Conservation (phyloP, 805 yeast species). For the Metschnikowia baotianmanensis region DNA sequence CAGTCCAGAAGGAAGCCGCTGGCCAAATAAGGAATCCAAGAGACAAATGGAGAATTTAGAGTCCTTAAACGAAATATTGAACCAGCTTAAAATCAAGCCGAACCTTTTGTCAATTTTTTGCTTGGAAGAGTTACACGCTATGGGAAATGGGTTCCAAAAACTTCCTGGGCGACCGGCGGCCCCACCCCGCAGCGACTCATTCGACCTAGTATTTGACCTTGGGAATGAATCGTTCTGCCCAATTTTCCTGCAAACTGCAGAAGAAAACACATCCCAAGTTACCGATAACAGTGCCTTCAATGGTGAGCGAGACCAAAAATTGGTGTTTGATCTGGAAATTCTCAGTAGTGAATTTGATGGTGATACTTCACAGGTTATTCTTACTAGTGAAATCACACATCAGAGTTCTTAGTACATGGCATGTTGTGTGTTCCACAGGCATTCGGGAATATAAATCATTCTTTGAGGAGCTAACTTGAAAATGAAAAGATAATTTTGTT, state of each 20-base stretch:
- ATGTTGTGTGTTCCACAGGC: too few species aligned
- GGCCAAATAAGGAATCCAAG: too few species aligned
- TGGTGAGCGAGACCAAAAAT: conserved; percentile 4
- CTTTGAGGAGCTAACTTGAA: conserved; percentile 3
- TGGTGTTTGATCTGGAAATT: conserved; percentile 16
- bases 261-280: not conserved
- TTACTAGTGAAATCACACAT: conserved; percentile 4
- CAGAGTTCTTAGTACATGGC: too few species aligned
- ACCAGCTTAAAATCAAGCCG: conserved; percentile 19
- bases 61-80: conserved; percentile 19
- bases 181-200: conserved; percentile 1
- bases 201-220: conserved; percentile 13
- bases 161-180: conserved; percentile 6
- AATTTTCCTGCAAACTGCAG: conserved; percentile 13
- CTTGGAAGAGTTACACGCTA: conserved; percentile 10
- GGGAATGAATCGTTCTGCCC: conserved; percentile 17
- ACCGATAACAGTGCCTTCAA: not conserved
- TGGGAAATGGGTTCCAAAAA: conserved; percentile 5
- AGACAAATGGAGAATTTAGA: conserved; percentile 23
- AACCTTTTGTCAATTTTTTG: conserved; percentile 18
- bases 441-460: too few species aligned
- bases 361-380: conserved; percentile 11
- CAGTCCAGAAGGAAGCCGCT: too few species aligned
- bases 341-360: conserved; percentile 19
- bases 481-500: not conserved